Percentiles rank a stretch among this genome's conserved stretches.
Conservation (phyloP, 202 grass and related monocot genomes). For the Brachypodium distachyon region DNA sequence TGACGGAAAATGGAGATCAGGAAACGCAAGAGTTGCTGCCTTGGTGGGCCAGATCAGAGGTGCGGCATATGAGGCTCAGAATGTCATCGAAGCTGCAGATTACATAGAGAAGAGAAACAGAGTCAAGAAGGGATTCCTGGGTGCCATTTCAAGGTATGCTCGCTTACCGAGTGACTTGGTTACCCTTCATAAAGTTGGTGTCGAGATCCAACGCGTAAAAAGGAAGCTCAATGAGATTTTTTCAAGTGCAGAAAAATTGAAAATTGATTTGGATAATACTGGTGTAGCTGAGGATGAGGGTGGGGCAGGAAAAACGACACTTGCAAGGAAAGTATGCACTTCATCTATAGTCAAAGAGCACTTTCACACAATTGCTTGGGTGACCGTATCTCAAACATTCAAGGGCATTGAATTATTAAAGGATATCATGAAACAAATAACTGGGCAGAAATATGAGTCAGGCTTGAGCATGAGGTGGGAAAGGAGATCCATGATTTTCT, state of each 20-base stretch:
- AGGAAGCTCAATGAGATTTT: neutral
- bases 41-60: neutral
- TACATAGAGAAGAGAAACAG: slow-evolving; percentile 13
- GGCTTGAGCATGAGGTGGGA: slow-evolving; percentile 9
- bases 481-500: neutral
- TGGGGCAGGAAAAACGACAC: slow-evolving; percentile 27
- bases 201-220: slow-evolving; percentile 13
- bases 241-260: neutral
- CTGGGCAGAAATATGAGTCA: neutral
- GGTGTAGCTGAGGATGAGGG: neutral
- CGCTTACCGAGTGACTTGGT: slow-evolving; percentile 15
- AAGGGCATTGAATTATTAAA: slow-evolving; percentile 14
- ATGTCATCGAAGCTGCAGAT: slow-evolving; percentile 27
- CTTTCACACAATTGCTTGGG: slow-evolving; percentile 14
- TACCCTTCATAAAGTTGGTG: slow-evolving; percentile 24
- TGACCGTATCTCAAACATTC: slow-evolving; percentile 31
- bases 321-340: slow-evolving; percentile 14
- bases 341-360: neutral
- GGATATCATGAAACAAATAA: slow-evolving; percentile 28
- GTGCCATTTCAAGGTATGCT: slow-evolving; percentile 38
- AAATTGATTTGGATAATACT: neutral
- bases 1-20: neutral
- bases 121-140: slow-evolving; percentile 23
- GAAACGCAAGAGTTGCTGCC: neutral
- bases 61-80: slow-evolving; percentile 18